phyloP scores from a whole-genome alignment of 192 early-diverging fungal species.

The Entomortierella beljakovae region DNA sequence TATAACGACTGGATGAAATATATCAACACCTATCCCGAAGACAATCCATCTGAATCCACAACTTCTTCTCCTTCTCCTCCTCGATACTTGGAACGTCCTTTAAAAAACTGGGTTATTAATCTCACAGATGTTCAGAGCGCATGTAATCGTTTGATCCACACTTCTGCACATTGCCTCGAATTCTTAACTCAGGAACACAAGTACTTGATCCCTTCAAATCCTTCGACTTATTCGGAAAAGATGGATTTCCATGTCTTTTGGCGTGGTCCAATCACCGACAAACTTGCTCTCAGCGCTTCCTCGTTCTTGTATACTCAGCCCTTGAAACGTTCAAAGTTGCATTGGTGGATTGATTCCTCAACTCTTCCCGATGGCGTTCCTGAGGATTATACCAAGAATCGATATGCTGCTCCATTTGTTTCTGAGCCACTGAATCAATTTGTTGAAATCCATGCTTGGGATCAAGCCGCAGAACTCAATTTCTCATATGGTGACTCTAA shows the following conservation, averaged over 20 bases:
- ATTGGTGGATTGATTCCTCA: slow-evolving; percentile 52
- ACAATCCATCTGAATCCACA: not conserved
- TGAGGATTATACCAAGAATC: slow-evolving; percentile 31
- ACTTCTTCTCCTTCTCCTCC: not conserved
- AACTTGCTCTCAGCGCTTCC: slow-evolving; percentile 28
- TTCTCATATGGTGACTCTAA: slow-evolving; percentile 9
- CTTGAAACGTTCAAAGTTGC: slow-evolving; percentile 25
- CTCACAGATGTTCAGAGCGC: slow-evolving; percentile 22
- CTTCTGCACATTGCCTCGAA: slow-evolving; percentile 39
- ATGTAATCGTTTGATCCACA: slow-evolving; percentile 28
- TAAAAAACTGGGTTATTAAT: slow-evolving; percentile 31
- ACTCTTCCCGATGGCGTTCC: slow-evolving; percentile 31
- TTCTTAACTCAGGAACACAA: not conserved
- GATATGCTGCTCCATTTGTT: slow-evolving; percentile 22
- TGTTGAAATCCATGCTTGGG: slow-evolving; percentile 35
- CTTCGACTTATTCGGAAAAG: not conserved
- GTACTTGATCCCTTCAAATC: not conserved
- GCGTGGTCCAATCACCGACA: slow-evolving; percentile 50
- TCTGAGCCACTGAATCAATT: slow-evolving; percentile 6
- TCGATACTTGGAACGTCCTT: slow-evolving; percentile 23
- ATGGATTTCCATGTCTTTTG: slow-evolving; percentile 56
- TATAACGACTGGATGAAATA: slow-evolving; percentile 18
- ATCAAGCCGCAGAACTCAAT: slow-evolving; percentile 21
- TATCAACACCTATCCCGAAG: slow-evolving; percentile 2
- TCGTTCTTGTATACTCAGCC: slow-evolving; percentile 54